Conservation (phyloP, 2,329 filamentous ascomycete species). For the Fusarium decemcellulare region DNA sequence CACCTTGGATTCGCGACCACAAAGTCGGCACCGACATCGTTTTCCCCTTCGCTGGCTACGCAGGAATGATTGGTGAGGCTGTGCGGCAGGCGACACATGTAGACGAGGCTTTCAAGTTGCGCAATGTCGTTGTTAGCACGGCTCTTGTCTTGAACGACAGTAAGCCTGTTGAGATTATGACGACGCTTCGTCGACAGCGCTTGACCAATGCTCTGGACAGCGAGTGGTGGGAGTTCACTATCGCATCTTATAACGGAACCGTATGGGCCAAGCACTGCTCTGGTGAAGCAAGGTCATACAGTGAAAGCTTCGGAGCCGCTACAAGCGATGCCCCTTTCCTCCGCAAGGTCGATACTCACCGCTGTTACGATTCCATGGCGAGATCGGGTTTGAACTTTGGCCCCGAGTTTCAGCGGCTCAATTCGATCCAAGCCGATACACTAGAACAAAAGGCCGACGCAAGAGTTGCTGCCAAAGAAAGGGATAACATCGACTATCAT, state of each 20-base stretch:
- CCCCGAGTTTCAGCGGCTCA: slow-evolving; percentile 47
- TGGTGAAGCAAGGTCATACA: slow-evolving; percentile 6
- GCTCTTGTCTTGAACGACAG: slow-evolving; percentile 51
- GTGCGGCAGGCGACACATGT: slow-evolving; percentile 31
- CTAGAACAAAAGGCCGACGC: slow-evolving; percentile 37
- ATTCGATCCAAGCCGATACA: slow-evolving; percentile 29
- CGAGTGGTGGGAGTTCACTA: slow-evolving; percentile 51
- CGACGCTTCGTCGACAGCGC: slow-evolving; percentile 44
- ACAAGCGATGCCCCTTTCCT: not conserved
- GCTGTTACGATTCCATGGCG: slow-evolving; percentile 47
- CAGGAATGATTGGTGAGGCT: slow-evolving; percentile 50
- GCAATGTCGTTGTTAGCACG: slow-evolving; percentile 46
- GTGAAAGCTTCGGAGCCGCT: not conserved
- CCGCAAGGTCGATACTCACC: slow-evolving; percentile 36
- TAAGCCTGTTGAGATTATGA: slow-evolving; percentile 50
- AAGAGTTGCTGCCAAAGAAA: slow-evolving; percentile 12
- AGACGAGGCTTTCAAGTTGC: slow-evolving; percentile 28
- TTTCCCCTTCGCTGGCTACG: slow-evolving; percentile 56
- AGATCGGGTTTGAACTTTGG: slow-evolving; percentile 51
- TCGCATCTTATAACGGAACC: slow-evolving; percentile 41
- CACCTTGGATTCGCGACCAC: slow-evolving; percentile 61
- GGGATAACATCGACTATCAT: slow-evolving; percentile 46
- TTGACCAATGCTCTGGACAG: slow-evolving; percentile 45
- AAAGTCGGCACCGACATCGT: slow-evolving; percentile 58
- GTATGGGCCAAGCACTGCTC: slow-evolving; percentile 44